These are phyloP conservation scores for Microsporum audouinii DNA, from an alignment of 2,329 filamentous ascomycete species.

Conservation along the genomic window DNA sequence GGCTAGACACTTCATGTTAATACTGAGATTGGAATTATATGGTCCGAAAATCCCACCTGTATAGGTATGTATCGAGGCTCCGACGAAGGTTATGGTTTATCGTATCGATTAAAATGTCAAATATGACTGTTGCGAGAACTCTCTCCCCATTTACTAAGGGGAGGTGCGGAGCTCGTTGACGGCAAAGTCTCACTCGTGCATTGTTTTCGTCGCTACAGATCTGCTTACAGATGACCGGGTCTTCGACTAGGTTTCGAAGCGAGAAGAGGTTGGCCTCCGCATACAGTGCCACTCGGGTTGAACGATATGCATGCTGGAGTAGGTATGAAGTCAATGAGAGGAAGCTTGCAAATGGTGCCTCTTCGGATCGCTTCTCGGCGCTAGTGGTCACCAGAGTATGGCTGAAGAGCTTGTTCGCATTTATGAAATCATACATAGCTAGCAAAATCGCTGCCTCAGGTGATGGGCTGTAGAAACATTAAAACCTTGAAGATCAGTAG, in stretches of 20 bases:
- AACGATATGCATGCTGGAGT: conserved; percentile 83
- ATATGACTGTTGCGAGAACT: conserved; percentile 59
- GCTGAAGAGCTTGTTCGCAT: conserved; percentile 92
- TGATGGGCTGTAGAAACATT: conserved; percentile 50
- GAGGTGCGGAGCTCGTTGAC: conserved; percentile 76
- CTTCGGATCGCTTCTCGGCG: conserved; percentile 50
- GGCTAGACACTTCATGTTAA: conserved; percentile 26
- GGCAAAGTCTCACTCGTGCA: conserved; percentile 65
- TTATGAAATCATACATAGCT: conserved; percentile 81
- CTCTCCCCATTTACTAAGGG: conserved; percentile 63
- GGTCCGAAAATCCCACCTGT: conserved; percentile 43
- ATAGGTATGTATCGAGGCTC: conserved; percentile 72
- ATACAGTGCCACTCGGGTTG: conserved; percentile 65
- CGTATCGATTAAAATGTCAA: conserved; percentile 81
- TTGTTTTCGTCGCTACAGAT: conserved; percentile 72
- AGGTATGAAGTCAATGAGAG: conserved; percentile 86
- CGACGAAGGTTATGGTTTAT: conserved; percentile 88
- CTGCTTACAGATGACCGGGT: conserved; percentile 66
- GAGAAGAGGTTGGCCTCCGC: conserved; percentile 76
- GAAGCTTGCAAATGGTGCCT: conserved; percentile 68
- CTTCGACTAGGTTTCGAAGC: conserved; percentile 75
- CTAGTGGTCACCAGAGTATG: conserved; percentile 62
- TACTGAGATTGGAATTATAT: neutral
- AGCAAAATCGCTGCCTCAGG: conserved; percentile 69
- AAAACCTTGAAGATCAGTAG: neutral